These are phyloP conservation scores for Huiozyma naganishii DNA, from an alignment of 805 yeast species.

Conservation along the genomic window DNA sequence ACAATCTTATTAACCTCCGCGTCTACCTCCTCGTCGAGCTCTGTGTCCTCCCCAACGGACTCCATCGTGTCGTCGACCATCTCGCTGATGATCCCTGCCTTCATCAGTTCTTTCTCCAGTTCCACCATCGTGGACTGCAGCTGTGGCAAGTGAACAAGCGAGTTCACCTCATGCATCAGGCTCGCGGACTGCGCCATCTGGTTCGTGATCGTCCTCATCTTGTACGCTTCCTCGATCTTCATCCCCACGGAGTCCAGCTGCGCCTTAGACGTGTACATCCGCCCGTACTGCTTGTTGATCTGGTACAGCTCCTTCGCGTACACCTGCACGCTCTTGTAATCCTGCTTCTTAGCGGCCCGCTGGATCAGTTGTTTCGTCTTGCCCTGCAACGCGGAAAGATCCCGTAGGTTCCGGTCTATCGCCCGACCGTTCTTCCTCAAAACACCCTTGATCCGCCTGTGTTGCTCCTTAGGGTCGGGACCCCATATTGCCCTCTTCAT, in stretches of 20 bases:
- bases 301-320: constrained; percentile 77
- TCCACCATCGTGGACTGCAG: constrained; percentile 75
- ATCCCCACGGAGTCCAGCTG: constrained; percentile 75
- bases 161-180: constrained; percentile 83
- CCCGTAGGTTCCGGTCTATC: constrained; percentile 52
- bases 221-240: constrained; percentile 88
- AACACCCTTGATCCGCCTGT: constrained; percentile 61
- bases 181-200: constrained; percentile 68
- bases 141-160: constrained; percentile 67
- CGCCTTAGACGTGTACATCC: constrained; percentile 72
- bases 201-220: constrained; percentile 70
- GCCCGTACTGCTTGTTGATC: constrained; percentile 59
- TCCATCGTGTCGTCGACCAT: constrained; percentile 92
- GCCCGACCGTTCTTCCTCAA: constrained; percentile 79
- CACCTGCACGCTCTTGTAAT: constrained; percentile 58
- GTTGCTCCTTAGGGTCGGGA: constrained; percentile 89
- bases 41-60: constrained; percentile 37
- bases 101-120: constrained; percentile 75
- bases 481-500: constrained; percentile 88
- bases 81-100: constrained; percentile 79
- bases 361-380: constrained; percentile 73
- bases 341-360: constrained; percentile 65
- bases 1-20: constrained; percentile 59
- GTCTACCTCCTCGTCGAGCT: constrained; percentile 53
- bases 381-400: constrained; percentile 55